These are phyloP conservation scores for Yamadazyma membranifaciens DNA, from an alignment of 1,139 yeast species.

Conservation along the genomic window DNA sequence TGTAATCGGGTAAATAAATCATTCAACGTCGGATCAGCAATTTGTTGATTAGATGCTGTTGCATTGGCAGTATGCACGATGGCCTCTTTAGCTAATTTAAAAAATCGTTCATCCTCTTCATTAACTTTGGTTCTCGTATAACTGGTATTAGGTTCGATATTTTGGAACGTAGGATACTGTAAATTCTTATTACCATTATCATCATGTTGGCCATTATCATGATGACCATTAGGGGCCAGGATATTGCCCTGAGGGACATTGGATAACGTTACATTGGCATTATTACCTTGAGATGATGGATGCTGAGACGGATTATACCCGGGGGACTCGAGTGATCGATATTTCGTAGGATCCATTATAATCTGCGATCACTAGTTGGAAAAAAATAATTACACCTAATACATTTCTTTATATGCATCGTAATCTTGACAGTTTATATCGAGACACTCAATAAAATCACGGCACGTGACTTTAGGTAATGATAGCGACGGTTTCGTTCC, in stretches of 20 bases:
- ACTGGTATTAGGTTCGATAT: slow-evolving; percentile 7
- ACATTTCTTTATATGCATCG: not conserved
- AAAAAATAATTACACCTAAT: not conserved
- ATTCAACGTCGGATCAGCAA: slow-evolving; percentile 55
- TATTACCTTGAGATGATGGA: too few relatives aligned
- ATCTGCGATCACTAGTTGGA: not conserved
- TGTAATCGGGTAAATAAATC: slow-evolving; percentile 51
- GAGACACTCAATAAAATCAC: too few relatives aligned
- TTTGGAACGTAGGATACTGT: slow-evolving; percentile 5
- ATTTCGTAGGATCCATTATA: too few relatives aligned
- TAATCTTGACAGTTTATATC: not conserved
- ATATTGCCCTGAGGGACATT: too few relatives aligned
- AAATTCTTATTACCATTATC: not conserved
- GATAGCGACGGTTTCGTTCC: not conserved
- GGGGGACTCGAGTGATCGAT: too few relatives aligned
- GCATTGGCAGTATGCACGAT: slow-evolving; percentile 44
- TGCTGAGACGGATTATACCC: not conserved
- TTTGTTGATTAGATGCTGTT: slow-evolving; percentile 11
- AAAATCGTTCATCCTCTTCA: slow-evolving; percentile 41
- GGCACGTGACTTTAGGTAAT: slow-evolving; percentile 5
- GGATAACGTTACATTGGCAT: too few relatives aligned
- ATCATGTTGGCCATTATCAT: not conserved
- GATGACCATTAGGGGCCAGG: not conserved
- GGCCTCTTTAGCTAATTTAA: slow-evolving; percentile 45
- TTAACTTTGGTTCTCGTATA: slow-evolving; percentile 6